Evolutionary conservation across 768 basidiomycete genomes (phyloP).

Genomic region (Podaxis sp.): DNA sequence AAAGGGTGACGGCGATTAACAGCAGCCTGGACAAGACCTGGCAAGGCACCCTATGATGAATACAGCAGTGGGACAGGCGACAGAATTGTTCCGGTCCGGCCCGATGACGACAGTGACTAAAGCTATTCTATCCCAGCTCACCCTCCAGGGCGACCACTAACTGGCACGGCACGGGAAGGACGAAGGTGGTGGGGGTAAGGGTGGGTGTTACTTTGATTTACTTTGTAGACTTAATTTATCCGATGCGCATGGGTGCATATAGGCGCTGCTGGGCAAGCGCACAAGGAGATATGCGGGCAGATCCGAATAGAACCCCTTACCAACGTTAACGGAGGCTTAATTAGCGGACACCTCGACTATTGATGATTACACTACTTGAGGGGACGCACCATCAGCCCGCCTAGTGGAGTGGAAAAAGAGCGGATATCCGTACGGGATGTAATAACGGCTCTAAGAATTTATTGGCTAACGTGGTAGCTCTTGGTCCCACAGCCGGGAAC

Average conservation of each 20-base stretch:
- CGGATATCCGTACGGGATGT: constrained; percentile 20
- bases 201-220: neutral
- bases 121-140: neutral
- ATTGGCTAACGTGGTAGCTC: constrained; percentile 18
- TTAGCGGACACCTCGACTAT: neutral
- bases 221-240: neutral
- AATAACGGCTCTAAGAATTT: constrained; percentile 14
- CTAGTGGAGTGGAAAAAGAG: constrained; percentile 20
- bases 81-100: neutral
- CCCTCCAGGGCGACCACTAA: neutral
- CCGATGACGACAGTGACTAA: neutral
- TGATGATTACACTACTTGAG: neutral
- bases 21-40: neutral
- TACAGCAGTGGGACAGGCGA: neutral
- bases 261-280: neutral
- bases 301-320: neutral
- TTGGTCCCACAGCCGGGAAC: constrained; percentile 15
- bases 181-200: neutral
- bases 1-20: neutral
- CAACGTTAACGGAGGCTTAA: neutral
- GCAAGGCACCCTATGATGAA: neutral
- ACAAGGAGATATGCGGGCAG: constrained; percentile 16
- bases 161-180: neutral
- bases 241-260: neutral
- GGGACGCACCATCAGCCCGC: neutral